phyloP scores from a whole-genome alignment of 148 eudicot species.

The Rhododendron kiyosumense region DNA sequence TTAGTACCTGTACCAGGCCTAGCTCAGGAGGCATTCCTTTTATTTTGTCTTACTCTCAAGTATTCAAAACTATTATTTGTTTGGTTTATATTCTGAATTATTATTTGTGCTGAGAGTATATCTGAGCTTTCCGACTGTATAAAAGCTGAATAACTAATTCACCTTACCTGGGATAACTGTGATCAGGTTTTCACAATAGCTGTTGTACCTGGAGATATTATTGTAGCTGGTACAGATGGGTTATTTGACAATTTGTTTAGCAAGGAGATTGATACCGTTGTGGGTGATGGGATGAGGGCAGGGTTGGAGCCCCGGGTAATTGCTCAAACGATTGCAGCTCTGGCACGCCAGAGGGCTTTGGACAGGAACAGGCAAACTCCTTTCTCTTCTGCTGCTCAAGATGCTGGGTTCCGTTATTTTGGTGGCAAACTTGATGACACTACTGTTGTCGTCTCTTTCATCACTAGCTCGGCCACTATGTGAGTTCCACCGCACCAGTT shows the following conservation, averaged over 20 bases:
- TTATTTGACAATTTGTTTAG: slow-evolving; percentile 73
- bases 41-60: neutral
- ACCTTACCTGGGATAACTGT: neutral
- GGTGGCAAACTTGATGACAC: slow-evolving; percentile 94
- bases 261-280: slow-evolving; percentile 55
- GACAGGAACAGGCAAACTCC: slow-evolving; percentile 59
- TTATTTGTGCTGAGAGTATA: neutral
- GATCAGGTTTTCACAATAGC: slow-evolving; percentile 64
- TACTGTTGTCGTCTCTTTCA: slow-evolving; percentile 74
- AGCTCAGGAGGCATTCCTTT: neutral
- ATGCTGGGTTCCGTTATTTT: slow-evolving; percentile 61
- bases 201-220: slow-evolving; percentile 69
- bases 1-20: neutral
- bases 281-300: slow-evolving; percentile 42
- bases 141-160: neutral
- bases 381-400: slow-evolving; percentile 70
- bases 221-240: slow-evolving; percentile 87
- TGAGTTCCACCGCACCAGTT: slow-evolving; percentile 9
- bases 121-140: neutral
- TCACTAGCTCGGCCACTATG: slow-evolving; percentile 22
- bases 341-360: slow-evolving; percentile 56
- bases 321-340: slow-evolving; percentile 59
- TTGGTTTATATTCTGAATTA: neutral
- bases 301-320: slow-evolving; percentile 48
- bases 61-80: neutral